A percentile compares a stretch with the other conserved stretches of the same genome.
Evolutionary conservation across 495 filamentous ascomycete genomes (phyloP).

Genomic region (Daldinia vernicosa): DNA sequence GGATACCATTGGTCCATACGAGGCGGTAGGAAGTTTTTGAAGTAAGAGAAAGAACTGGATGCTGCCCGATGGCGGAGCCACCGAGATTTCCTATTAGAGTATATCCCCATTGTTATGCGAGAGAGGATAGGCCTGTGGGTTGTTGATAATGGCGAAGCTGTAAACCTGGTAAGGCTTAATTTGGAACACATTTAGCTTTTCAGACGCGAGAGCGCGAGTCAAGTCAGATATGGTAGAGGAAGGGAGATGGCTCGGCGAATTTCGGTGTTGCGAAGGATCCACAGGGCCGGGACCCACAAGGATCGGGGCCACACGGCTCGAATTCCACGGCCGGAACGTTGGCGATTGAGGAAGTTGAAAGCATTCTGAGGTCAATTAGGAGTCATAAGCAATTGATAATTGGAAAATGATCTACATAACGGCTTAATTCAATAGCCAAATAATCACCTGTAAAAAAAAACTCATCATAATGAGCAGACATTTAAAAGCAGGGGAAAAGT

Average conservation of each 20-base stretch:
- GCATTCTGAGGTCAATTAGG: not conserved
- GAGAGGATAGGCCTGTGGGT: constrained; percentile 18
- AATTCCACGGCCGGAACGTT: constrained; percentile 31
- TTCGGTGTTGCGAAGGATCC: constrained; percentile 34
- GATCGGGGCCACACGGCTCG: constrained; percentile 36
- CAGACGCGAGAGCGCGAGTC: constrained; percentile 15
- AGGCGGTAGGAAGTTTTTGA: constrained; percentile 19
- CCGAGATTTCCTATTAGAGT: constrained; percentile 30
- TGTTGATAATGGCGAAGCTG: constrained; percentile 21
- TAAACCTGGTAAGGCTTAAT: constrained; percentile 29
- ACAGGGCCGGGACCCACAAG: constrained; percentile 37
- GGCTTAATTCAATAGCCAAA: not conserved
- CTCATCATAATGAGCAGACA: constrained; percentile 16
- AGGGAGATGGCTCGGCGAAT: constrained; percentile 39
- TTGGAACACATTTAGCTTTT: constrained; percentile 7
- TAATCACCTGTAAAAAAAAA: not conserved
- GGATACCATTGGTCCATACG: constrained; percentile 24
- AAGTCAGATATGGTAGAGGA: constrained; percentile 13
- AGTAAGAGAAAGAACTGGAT: constrained; percentile 32
- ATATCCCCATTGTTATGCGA: constrained; percentile 33
- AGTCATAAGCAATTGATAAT: not conserved
- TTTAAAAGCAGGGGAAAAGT: constrained; percentile 17
- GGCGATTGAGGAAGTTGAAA: constrained; percentile 2
- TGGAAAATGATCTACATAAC: constrained; percentile 7
- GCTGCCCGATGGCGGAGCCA: constrained; percentile 37